Base-by-base conservation (phyloP, 768 basidiomycete genomes). In the Lactarius hengduanensis region DNA sequence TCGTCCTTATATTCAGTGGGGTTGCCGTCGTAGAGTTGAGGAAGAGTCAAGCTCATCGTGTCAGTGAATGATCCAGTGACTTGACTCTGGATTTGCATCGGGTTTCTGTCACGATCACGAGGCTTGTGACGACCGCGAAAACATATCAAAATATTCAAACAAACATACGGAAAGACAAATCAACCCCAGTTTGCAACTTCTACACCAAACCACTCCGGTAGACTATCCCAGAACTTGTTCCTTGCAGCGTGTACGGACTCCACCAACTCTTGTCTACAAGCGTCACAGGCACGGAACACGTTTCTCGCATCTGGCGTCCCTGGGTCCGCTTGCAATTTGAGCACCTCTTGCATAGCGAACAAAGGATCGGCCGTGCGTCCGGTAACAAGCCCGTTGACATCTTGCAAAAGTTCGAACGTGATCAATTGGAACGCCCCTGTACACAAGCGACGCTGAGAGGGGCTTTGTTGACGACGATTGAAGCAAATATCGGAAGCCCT, bases 401-500 rank as follows among this genome's bases (percentile, higher is more conserved):
- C 68, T 5, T 70, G 65, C 56, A 71, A 61, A 9, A 71, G 64
- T 57, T 71, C 68, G 38, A 57, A 67, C 8, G 62, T 67, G 13
- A 70, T 62, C 50, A 66, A 53, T 9, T 71, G 69, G 62, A 71
- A 71, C 5, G 69, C 70, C 26, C 62, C 56, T 11, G 63, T 63
- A 60, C 70, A 71, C 20, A 61, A 57, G 22, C 61, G 68, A 38
- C 68, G 57, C 20, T 26, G 61, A 36, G 50, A 36, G 1, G 64
- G 63, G 47, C 62, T 59, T 26, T 57, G 45, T 36, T 69, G 59
- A 34, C 45, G 45, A 34, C 63, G 69, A 47, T 62, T 69, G 32
- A 58, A 36, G 59, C 70, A 70, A 66, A 72, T 72, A 10, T 72
- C 45, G 16, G 84, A 82, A 20, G 85, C 78, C 43, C 80, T 74